Percentiles rank a stretch among this genome's conserved stretches.
phyloP scores from a whole-genome alignment of 129 eudicot genomes.

The Silybum marianum region DNA sequence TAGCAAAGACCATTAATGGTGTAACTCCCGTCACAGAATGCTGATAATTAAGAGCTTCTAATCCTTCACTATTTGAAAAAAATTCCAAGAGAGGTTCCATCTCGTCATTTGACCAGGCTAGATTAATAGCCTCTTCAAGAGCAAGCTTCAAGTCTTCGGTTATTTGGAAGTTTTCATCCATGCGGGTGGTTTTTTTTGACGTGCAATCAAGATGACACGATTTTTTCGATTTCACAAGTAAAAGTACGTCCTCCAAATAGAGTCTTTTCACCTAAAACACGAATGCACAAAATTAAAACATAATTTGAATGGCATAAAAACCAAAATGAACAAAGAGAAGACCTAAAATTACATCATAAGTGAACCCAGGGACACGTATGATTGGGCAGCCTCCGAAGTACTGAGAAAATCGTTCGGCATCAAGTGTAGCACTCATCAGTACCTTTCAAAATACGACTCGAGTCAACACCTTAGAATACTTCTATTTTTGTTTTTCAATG shows the following conservation, averaged over 20 bases:
- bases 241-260: slow-evolving; percentile 82
- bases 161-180: slow-evolving; percentile 37
- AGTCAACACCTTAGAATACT: not conserved
- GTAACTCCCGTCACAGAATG: slow-evolving; percentile 79
- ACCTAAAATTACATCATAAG: slow-evolving; percentile 66
- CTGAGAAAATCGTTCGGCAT: slow-evolving; percentile 93
- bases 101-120: slow-evolving; percentile 74
- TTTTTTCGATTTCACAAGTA: slow-evolving; percentile 51
- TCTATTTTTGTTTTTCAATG: not conserved
- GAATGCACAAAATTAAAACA: not conserved
- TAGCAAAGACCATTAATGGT: slow-evolving; percentile 90
- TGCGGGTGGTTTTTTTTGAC: slow-evolving; percentile 17
- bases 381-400: slow-evolving; percentile 97
- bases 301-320: slow-evolving; percentile 2
- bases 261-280: slow-evolving; percentile 67
- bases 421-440: slow-evolving; percentile 96
- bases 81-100: slow-evolving; percentile 67
- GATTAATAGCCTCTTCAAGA: slow-evolving; percentile 78
- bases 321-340: not conserved
- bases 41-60: slow-evolving; percentile 55
- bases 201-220: slow-evolving; percentile 45
- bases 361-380: slow-evolving; percentile 95
- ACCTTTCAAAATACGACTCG: slow-evolving; percentile 46
- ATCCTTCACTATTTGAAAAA: slow-evolving; percentile 55
- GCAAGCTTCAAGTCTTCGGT: slow-evolving; percentile 56